Percentiles rank a stretch among this genome's conserved stretches.
These are phyloP conservation scores for Chrysanthemum lavandulifolium DNA, from an alignment of 129 eudicot genomes.

Conservation along the genomic window DNA sequence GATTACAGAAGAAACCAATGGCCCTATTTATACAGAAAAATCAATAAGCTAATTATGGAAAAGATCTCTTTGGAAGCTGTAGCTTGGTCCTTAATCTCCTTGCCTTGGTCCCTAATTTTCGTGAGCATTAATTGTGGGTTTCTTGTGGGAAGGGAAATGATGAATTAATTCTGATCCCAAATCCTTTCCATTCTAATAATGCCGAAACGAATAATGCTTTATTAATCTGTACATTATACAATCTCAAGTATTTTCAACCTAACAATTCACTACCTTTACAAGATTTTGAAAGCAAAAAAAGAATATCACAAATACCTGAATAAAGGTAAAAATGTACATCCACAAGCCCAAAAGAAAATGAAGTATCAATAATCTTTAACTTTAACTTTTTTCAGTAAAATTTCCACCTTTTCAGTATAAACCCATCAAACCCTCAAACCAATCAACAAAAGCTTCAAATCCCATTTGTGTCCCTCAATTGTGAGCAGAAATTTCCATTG, in stretches of 20 bases:
- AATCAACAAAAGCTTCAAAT: constrained; percentile 33
- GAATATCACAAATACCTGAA: constrained; percentile 28
- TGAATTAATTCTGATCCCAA: no score
- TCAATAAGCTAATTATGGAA: no score
- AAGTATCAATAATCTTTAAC: constrained; percentile 37
- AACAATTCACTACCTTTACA: constrained; percentile 9
- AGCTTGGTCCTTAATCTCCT: no score
- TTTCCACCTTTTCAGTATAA: constrained; percentile 36
- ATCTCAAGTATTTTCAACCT: neutral
- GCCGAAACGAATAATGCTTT: neutral
- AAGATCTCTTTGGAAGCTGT: no score
- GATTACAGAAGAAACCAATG: no score
- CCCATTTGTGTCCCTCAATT: constrained; percentile 33
- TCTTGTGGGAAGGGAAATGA: no score
- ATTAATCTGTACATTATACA: neutral
- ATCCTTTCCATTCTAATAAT: no score
- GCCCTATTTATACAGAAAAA: no score
- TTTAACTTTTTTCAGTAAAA: constrained; percentile 44
- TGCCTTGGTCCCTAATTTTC: no score
- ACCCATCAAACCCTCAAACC: constrained; percentile 31
- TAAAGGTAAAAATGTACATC: constrained; percentile 29
- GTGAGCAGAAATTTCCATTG: constrained; percentile 23
- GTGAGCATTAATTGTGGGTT: no score
- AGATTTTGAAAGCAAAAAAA: constrained; percentile 10
- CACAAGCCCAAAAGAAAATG: constrained; percentile 34